phyloP scores from a whole-genome alignment of 225 moss, liverwort and hornwort genomes.

The Pseudoscleropodium purum region DNA sequence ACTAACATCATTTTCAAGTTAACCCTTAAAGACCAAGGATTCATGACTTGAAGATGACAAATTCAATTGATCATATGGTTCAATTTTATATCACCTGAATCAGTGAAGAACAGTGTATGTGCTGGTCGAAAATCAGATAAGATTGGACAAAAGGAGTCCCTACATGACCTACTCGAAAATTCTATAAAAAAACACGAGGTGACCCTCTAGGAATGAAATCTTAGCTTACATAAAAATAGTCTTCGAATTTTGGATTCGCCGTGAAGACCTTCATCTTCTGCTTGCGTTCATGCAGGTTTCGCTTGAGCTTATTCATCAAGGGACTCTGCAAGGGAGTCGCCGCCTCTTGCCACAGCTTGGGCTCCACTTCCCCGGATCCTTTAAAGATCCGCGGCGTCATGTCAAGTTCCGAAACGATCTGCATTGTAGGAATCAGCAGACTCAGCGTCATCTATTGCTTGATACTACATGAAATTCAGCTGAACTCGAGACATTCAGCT shows the following conservation, averaged over 20 bases:
- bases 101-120: neutral
- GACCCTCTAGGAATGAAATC: neutral
- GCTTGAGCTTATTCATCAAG: slow-evolving; percentile 29
- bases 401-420: slow-evolving; percentile 51
- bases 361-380: slow-evolving; percentile 18
- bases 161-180: neutral
- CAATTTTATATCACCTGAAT: too few species aligned
- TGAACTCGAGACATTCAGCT: neutral
- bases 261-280: slow-evolving; percentile 53
- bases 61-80: neutral
- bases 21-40: neutral
- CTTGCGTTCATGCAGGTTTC: slow-evolving; percentile 35
- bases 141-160: neutral
- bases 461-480: neutral
- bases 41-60: neutral
- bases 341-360: slow-evolving; percentile 55
- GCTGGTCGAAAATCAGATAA: neutral
- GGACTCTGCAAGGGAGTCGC: slow-evolving; percentile 46
- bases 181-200: neutral
- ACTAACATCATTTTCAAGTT: neutral
- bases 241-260: slow-evolving; percentile 31
- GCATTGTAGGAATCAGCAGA: neutral
- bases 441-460: neutral
- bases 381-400: slow-evolving; percentile 42
- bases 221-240: slow-evolving; percentile 49